Percentiles rank a stretch among this genome's conserved stretches.
Evolutionary conservation across 108 stramenopile species (phyloP).

Genomic region (Skeletonema marinoi): DNA sequence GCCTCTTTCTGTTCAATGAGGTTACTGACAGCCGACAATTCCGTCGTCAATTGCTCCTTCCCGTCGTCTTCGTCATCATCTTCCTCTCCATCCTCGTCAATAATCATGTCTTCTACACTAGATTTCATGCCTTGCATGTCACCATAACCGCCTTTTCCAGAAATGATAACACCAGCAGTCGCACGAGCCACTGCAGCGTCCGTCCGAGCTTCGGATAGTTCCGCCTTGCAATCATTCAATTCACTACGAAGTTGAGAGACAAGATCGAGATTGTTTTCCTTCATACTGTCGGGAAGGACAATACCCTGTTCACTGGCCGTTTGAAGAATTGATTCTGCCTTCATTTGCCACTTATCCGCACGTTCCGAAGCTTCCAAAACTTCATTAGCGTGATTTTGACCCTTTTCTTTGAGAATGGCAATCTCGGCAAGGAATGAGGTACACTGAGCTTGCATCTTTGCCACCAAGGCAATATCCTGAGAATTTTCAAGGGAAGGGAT

Average conservation of each 20-base stretch:
- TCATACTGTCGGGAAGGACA: constrained; percentile 13
- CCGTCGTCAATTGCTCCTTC: constrained; percentile 47
- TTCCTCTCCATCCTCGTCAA: constrained; percentile 4
- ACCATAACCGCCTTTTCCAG: constrained; percentile 34
- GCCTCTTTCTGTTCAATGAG: constrained; percentile 64
- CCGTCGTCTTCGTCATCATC: constrained; percentile 23
- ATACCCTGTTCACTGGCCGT: constrained; percentile 38
- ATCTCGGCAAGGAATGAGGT: constrained; percentile 49
- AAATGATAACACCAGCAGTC: constrained; percentile 55
- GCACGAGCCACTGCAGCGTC: constrained; percentile 59
- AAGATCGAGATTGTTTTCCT: constrained; percentile 23
- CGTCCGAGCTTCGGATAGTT: constrained; percentile 42
- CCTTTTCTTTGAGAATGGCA: constrained; percentile 34
- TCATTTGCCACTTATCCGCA: constrained; percentile 57
- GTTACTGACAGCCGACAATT: constrained; percentile 52
- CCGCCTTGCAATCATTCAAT: constrained; percentile 42
- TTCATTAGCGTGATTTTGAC: constrained; percentile 34
- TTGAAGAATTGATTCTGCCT: constrained; percentile 33
- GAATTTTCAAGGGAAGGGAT: constrained; percentile 2
- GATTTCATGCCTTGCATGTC: constrained; percentile 7
- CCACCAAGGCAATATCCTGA: constrained; percentile 33
- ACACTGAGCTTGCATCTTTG: constrained; percentile 43
- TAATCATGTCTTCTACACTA: constrained; percentile 1
- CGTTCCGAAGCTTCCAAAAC: constrained; percentile 54
- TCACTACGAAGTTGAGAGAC: constrained; percentile 37